Percentiles rank a stretch among this genome's conserved stretches.
Conservation (phyloP, 345 rosid genomes). For the Dipteronia sinensis region DNA sequence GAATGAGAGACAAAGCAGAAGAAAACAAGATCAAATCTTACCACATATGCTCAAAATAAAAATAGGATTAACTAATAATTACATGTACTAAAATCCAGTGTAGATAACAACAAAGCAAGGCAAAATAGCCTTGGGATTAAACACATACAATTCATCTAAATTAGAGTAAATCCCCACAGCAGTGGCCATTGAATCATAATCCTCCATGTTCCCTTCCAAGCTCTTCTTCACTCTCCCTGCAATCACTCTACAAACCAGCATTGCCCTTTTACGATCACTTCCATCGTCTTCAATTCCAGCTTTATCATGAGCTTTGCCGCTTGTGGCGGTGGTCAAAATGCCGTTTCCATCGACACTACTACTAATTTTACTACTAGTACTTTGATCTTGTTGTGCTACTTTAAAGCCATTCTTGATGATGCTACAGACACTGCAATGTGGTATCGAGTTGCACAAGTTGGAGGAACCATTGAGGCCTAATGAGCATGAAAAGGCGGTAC, state of each 20-base stretch:
- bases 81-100: constrained; percentile 37
- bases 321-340: constrained; percentile 72
- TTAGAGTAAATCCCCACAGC: constrained; percentile 58
- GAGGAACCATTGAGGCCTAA: constrained; percentile 66
- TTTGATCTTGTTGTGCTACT: constrained; percentile 18
- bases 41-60: too few relatives aligned
- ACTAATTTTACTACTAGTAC: not conserved
- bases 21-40: constrained; percentile 6
- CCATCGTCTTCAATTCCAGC: constrained; percentile 32
- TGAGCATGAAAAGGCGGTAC: constrained; percentile 56
- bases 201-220: constrained; percentile 44
- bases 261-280: constrained; percentile 51
- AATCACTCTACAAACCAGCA: constrained; percentile 81
- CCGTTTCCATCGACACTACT: constrained; percentile 34
- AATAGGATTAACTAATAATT: too few relatives aligned
- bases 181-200: constrained; percentile 63
- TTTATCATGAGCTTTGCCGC: constrained; percentile 73
- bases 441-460: constrained; percentile 60
- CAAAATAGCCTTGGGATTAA: constrained; percentile 65
- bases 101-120: constrained; percentile 89
- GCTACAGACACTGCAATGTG: constrained; percentile 56
- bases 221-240: constrained; percentile 73
- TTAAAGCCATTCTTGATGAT: constrained; percentile 70
- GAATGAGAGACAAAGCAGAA: not conserved
- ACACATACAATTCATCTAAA: constrained; percentile 67